A percentile compares a stretch with the other conserved stretches of the same genome.
These are phyloP conservation scores for Xylaria grammica DNA, from an alignment of 495 filamentous ascomycete genomes.

Conservation along the genomic window DNA sequence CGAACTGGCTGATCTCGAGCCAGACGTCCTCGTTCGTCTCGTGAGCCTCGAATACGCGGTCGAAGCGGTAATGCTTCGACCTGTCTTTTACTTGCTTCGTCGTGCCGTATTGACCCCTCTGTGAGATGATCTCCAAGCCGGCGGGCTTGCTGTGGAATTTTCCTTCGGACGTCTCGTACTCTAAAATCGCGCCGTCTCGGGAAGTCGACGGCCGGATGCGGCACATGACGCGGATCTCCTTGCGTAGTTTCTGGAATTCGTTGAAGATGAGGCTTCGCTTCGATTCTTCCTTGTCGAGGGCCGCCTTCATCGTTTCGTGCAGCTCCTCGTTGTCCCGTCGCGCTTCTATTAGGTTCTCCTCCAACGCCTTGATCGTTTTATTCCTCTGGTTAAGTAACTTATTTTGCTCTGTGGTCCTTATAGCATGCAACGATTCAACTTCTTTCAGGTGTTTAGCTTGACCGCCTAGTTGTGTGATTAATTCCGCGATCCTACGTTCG, in stretches of 20 bases:
- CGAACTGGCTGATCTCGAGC: conserved; percentile 89
- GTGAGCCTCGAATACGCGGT: conserved; percentile 81
- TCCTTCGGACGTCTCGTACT: conserved; percentile 65
- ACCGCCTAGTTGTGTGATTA: background rate
- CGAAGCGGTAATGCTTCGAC: conserved; percentile 74
- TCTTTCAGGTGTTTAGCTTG: background rate
- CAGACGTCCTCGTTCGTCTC: conserved; percentile 83
- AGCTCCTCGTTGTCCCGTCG: background rate
- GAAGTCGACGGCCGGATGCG: conserved; percentile 78
- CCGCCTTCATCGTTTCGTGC: conserved; percentile 44
- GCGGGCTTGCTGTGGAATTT: conserved; percentile 44
- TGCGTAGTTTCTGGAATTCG: conserved; percentile 91
- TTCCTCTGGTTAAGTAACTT: background rate
- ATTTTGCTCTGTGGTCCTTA: background rate
- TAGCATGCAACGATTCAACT: background rate
- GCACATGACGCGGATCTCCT: conserved; percentile 96
- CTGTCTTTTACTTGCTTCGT: conserved; percentile 63
- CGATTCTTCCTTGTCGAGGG: conserved; percentile 83
- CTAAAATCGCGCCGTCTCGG: conserved; percentile 63
- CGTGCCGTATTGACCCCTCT: conserved; percentile 53
- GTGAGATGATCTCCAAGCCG: conserved; percentile 62
- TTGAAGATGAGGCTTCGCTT: conserved; percentile 87
- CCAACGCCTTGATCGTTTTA: background rate
- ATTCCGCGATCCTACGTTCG: background rate
- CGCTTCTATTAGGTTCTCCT: background rate